These are phyloP conservation scores for Quercus tomentella DNA, from an alignment of 331 rosid genomes.

Conservation along the genomic window DNA sequence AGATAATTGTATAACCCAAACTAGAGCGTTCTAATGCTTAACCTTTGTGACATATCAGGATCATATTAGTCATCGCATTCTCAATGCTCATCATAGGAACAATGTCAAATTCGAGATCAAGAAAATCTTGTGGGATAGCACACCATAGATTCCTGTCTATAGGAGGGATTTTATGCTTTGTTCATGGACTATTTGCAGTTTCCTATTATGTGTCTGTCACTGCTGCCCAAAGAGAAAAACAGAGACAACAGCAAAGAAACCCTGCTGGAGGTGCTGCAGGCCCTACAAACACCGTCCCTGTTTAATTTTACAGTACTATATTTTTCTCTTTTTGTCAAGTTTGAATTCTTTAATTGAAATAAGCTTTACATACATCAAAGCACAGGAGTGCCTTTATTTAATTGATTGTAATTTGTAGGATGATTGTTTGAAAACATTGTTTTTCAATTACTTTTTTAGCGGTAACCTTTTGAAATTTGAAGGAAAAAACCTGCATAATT, in stretches of 20 bases:
- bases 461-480: too few relatives aligned
- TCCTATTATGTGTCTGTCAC: conserved; percentile 59
- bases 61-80: conserved; percentile 34
- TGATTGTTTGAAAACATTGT: neutral
- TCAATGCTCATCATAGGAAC: conserved; percentile 61
- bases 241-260: neutral
- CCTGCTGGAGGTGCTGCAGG: neutral
- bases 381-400: too few relatives aligned
- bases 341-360: neutral
- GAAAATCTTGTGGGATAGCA: conserved; percentile 43
- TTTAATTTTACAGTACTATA: neutral
- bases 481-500: too few relatives aligned
- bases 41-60: conserved; percentile 32
- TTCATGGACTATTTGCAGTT: conserved; percentile 57
- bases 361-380: neutral
- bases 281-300: neutral
- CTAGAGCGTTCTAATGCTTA: too few relatives aligned
- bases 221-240: conserved; percentile 39
- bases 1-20: too few relatives aligned
- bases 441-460: too few relatives aligned
- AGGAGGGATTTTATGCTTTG: conserved; percentile 72
- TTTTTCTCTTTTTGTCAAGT: neutral
- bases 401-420: neutral
- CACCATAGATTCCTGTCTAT: conserved; percentile 39
- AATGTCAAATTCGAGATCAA: conserved; percentile 52